Percentiles rank a stretch among this genome's conserved stretches.
Conservation (phyloP, 2,329 filamentous ascomycete species). For the Arachnopeziza araneosa region DNA sequence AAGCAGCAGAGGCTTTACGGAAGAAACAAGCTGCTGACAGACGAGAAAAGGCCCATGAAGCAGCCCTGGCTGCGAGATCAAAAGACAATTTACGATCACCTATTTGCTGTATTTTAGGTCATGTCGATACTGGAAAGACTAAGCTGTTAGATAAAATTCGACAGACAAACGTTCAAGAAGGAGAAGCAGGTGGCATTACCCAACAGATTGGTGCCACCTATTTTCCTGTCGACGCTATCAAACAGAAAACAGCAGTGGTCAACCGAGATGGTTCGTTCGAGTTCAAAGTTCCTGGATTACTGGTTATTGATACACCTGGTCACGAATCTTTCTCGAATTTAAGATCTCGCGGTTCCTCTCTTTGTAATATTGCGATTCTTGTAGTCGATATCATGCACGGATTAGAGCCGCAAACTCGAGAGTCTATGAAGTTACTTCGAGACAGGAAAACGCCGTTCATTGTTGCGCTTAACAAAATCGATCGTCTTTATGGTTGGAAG, state of each 20-base stretch:
- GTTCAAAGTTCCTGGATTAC: slow-evolving; percentile 93
- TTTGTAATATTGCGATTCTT: slow-evolving; percentile 98
- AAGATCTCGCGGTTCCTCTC: slow-evolving; percentile 90
- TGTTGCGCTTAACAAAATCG: slow-evolving; percentile 98
- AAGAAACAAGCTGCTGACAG: slow-evolving; percentile 88
- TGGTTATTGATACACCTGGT: slow-evolving; percentile 96
- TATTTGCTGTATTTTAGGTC: slow-evolving; percentile 98
- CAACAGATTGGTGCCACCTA: slow-evolving; percentile 99
- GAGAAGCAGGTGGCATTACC: slow-evolving; percentile 98
- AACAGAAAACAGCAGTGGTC: slow-evolving; percentile 87
- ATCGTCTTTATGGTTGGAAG: slow-evolving; percentile 98
- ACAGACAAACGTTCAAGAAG: slow-evolving; percentile 97
- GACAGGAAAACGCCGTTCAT: slow-evolving; percentile 97
- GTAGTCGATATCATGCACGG: slow-evolving; percentile 99
- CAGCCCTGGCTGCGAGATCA: slow-evolving; percentile 82
- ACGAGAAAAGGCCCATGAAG: slow-evolving; percentile 84
- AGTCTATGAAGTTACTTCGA: slow-evolving; percentile 91
- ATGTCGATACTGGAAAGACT: slow-evolving; percentile 99
- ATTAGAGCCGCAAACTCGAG: slow-evolving; percentile 91
- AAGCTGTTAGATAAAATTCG: slow-evolving; percentile 98
- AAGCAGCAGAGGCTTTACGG: slow-evolving; percentile 66
- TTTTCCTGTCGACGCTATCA: slow-evolving; percentile 91
- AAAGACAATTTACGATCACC: slow-evolving; percentile 93
- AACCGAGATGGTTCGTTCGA: slow-evolving; percentile 88
- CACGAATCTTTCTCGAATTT: slow-evolving; percentile 99